Conservation (phyloP, 352 stramenopile species). For the Phytophthora tubulina region DNA sequence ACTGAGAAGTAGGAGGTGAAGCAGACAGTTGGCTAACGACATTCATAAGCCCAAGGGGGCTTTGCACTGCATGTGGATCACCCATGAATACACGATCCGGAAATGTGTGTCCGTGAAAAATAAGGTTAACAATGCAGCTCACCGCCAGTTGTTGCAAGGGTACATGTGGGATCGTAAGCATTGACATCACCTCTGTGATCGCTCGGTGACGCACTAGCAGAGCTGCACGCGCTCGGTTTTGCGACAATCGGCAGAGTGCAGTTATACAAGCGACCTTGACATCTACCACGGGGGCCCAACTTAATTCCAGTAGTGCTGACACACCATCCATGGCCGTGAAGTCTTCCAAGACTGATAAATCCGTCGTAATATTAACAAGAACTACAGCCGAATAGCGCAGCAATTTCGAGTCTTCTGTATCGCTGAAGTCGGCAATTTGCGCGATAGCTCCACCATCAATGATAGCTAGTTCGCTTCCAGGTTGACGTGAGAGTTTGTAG, state of each 20-base stretch:
- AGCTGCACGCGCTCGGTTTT: conserved; percentile 43
- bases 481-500: conserved; percentile 84
- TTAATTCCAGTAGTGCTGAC: conserved; percentile 72
- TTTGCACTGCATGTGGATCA: conserved; percentile 74
- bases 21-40: conserved; percentile 65
- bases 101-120: conserved; percentile 69
- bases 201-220: conserved; percentile 48
- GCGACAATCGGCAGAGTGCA: conserved; percentile 69
- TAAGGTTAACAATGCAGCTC: conserved; percentile 77
- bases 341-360: conserved; percentile 45
- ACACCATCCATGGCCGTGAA: conserved; percentile 69
- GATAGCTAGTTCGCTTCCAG: conserved; percentile 62
- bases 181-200: conserved; percentile 75
- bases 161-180: conserved; percentile 67
- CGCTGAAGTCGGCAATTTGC: conserved; percentile 78
- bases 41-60: conserved; percentile 71
- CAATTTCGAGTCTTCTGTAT: conserved; percentile 65
- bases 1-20: conserved; percentile 49
- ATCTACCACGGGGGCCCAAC: conserved; percentile 68
- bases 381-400: conserved; percentile 72
- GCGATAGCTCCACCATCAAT: conserved; percentile 69
- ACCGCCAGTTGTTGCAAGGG: conserved; percentile 71
- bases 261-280: conserved; percentile 79
- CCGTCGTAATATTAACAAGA: conserved; percentile 71
- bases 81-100: conserved; percentile 81